Percentiles rank a stretch among this genome's conserved stretches.
phyloP scores from a whole-genome alignment of 176 grass and related monocot genomes.

The Bonia amplexicaulis region DNA sequence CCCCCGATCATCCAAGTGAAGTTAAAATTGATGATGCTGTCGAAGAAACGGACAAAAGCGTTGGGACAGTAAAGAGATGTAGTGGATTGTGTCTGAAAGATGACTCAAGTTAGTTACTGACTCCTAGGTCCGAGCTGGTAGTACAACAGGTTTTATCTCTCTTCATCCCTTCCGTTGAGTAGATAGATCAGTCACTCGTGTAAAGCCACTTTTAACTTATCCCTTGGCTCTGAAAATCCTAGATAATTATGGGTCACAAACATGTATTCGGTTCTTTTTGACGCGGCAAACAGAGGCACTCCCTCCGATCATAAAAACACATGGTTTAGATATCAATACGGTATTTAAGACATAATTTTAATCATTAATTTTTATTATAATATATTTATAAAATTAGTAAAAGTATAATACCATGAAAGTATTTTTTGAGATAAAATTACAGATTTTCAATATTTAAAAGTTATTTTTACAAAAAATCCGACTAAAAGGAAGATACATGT shows the following conservation, averaged over 20 bases:
- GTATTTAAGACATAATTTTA: too few relatives aligned
- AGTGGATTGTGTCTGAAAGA: background rate
- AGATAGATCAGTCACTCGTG: too few relatives aligned
- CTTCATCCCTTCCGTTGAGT: background rate
- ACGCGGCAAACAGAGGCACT: too few relatives aligned
- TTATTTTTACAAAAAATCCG: too few relatives aligned
- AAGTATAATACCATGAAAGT: too few relatives aligned
- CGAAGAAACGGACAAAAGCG: background rate
- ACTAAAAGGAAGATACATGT: too few relatives aligned
- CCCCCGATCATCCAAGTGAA: background rate
- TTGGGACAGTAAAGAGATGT: background rate
- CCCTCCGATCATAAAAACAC: too few relatives aligned
- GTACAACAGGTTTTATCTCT: background rate
- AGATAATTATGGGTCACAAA: background rate
- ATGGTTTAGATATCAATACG: too few relatives aligned
- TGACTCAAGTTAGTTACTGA: background rate
- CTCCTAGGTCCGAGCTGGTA: background rate
- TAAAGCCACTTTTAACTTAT: background rate
- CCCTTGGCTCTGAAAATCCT: background rate
- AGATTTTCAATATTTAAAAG: too few relatives aligned
- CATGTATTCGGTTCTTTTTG: background rate
- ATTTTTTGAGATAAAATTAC: too few relatives aligned
- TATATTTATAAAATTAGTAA: too few relatives aligned
- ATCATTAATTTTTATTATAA: too few relatives aligned
- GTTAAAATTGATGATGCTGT: background rate